Evolutionary conservation across 768 basidiomycete genomes (phyloP).

Genomic region (Coprinellus micaceus): DNA sequence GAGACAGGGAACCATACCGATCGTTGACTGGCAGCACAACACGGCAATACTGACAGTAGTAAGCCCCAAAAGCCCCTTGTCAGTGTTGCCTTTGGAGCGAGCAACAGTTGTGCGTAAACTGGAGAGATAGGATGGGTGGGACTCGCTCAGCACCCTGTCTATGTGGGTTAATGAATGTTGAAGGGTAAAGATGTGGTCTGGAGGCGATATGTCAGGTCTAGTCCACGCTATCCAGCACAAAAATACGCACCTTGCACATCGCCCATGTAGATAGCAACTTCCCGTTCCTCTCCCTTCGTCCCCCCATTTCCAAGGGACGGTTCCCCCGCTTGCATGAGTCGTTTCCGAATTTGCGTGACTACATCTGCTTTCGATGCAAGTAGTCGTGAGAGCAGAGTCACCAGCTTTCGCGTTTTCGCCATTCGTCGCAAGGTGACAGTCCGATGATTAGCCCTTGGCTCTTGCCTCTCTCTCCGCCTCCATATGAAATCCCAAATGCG

Average conservation of each 20-base stretch:
- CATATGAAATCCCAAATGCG: conserved; percentile 20
- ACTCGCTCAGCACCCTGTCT: conserved; percentile 84
- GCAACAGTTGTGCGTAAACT: conserved; percentile 65
- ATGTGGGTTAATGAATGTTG: conserved; percentile 83
- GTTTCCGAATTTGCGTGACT: conserved; percentile 72
- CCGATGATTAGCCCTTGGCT: conserved; percentile 20
- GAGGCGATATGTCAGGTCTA: conserved; percentile 9
- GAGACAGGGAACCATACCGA: conserved; percentile 40
- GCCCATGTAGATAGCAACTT: conserved; percentile 83
- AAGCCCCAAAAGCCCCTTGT: conserved; percentile 63
- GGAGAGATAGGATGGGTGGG: conserved; percentile 81
- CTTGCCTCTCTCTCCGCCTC: conserved; percentile 2
- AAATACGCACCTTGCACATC: conserved; percentile 77
- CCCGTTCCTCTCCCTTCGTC: conserved; percentile 50
- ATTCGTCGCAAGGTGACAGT: conserved; percentile 66
- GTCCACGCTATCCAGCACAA: not conserved
- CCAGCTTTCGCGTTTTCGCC: conserved; percentile 71
- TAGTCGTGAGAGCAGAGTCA: conserved; percentile 73
- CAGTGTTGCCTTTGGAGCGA: conserved; percentile 56
- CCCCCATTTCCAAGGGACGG: conserved; percentile 32
- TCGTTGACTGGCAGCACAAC: conserved; percentile 57
- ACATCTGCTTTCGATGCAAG: conserved; percentile 82
- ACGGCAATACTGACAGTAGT: conserved; percentile 66
- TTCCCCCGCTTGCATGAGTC: conserved; percentile 45
- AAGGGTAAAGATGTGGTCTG: conserved; percentile 87